Evolutionary conservation across 345 rosid species (phyloP), one percentile per base, ranked within the genome.

Genomic region (Eucalyptus melliodora): DNA sequence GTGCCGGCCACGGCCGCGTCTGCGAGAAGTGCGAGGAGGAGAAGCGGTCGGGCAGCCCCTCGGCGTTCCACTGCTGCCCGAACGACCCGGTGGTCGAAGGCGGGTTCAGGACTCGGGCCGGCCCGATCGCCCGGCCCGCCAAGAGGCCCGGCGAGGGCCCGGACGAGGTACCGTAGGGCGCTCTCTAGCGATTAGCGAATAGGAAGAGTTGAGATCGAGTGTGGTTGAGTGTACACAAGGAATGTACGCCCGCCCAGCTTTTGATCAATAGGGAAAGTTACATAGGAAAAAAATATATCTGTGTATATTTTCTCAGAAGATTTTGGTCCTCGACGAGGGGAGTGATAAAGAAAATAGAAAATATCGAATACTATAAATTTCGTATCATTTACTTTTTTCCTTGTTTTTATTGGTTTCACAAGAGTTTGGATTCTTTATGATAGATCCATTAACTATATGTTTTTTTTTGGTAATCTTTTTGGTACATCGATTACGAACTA

Each of bases 121-220:
- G 97, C 24, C 95, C 95, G 37, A 90, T 94, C 86, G 92, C 93
- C 90, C 95, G 96, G 49, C 97, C 96, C 88, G 90, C 86, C 26
- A 77, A 19, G 30, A 47, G 72, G 37, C 83, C 83, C 27, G 83
- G 45, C 27, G 16, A 37, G 7, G 81, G 44, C 44, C 59, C 59
- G 59, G 81, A 12, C 44, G 81, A 9, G 45, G 15, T 19, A 72
- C 26, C 12, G 45, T 72, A 10, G 16, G 45, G 83, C 83, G 45
- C 83, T 37, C 83, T 72, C 45, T 72, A 37, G 83, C 45, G 83
- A 10, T 24, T 72, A 37, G 83, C 27, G 83, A 5, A 11, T 37
- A 72, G 83, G 82, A 37, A 37, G 83, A 72, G 27, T 21, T 37
- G 24, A 72, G 83, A 72, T 72, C 23, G 83, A 19, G 40, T 72